Evolutionary conservation across 2,329 filamentous ascomycete genomes (phyloP), one percentile per base, ranked within the genome.

Genomic region (Ustulina deusta): DNA sequence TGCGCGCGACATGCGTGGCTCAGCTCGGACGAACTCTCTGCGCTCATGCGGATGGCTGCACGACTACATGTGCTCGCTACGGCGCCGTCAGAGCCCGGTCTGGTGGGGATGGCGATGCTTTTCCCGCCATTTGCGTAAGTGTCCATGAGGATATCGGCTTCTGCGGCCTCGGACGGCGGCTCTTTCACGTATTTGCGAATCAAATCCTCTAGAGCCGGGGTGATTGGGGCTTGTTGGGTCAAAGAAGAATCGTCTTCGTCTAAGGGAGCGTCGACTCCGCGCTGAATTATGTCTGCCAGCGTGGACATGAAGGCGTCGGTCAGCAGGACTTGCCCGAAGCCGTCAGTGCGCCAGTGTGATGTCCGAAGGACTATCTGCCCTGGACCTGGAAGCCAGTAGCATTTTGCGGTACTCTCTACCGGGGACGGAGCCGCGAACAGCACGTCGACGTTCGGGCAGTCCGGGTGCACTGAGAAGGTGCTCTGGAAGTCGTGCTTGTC

Each of bases 331-430:
- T 72, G 63, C 1, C 72, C 69, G n/a, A 73, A 61, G 22, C 72
- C 73, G 34, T 74, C 72, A 11, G 65, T 62, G 3, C 69, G 71
- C 71, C 69, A 74, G 48, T 74, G 69, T 0, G 72, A 68, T 17
- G 68, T 70, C 20, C 68, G 65, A 6, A 73, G 55, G 2, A 73
- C 38, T 1, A 74, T 22, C 32, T 73, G 49, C 6, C 17, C 22
- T 3, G 72, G 59, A 4, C 22, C 25, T 3, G 68, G 69, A 4
- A 74, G 32, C 73, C 72, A 74, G 60, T 70, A 61, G 61, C 69
- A 74, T 5, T 65, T 72, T 11, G 72, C 57, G 7, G 69, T 68
- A 7, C 34, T 34, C 22, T 66, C 63, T 10, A 36, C 49, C 17
- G 52, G 52, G 1, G 61, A 63, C n/a, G n/a, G 34, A 40, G 51